A percentile compares a stretch with the other conserved stretches of the same genome.
Conservation (phyloP, 2,329 filamentous ascomycete genomes). For the Rutstroemia sp. region DNA sequence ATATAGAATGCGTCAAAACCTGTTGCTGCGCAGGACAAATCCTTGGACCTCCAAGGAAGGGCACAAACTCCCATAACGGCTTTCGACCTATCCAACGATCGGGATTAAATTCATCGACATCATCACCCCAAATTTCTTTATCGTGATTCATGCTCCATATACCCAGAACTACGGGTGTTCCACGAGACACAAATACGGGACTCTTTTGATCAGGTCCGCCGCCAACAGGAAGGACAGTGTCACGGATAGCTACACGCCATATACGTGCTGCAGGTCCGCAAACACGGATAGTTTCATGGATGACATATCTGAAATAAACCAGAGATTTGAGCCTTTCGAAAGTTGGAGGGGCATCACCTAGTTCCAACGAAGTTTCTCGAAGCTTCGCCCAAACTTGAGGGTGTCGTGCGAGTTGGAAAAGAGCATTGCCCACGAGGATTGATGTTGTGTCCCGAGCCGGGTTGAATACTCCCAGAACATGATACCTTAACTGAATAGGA, state of each 20-base stretch:
- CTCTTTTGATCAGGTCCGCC: slow-evolving; percentile 24
- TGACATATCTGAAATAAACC: slow-evolving; percentile 45
- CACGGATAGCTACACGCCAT: slow-evolving; percentile 14
- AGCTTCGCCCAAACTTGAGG: slow-evolving; percentile 5
- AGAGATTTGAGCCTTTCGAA: slow-evolving; percentile 42
- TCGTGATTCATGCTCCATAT: slow-evolving; percentile 22
- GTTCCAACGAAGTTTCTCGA: neutral
- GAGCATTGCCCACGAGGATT: neutral
- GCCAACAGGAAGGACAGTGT: slow-evolving; percentile 25
- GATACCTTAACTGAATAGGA: slow-evolving; percentile 1
- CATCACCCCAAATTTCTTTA: slow-evolving; percentile 59
- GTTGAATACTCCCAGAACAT: neutral
- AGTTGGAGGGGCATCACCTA: slow-evolving; percentile 28
- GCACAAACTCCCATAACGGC: slow-evolving; percentile 63
- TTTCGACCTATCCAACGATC: slow-evolving; percentile 66
- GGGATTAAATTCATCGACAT: slow-evolving; percentile 63
- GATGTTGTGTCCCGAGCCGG: neutral
- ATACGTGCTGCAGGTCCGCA: neutral
- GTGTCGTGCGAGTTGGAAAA: slow-evolving; percentile 3
- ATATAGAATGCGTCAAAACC: slow-evolving; percentile 6
- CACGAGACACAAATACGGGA: slow-evolving; percentile 22
- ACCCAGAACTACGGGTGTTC: slow-evolving; percentile 16
- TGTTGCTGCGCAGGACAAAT: slow-evolving; percentile 38
- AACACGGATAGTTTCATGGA: slow-evolving; percentile 43
- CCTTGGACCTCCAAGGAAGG: slow-evolving; percentile 62